These are phyloP conservation scores for Bauhinia variegata DNA, from an alignment of 306 rosid species.

Conservation along the genomic window DNA sequence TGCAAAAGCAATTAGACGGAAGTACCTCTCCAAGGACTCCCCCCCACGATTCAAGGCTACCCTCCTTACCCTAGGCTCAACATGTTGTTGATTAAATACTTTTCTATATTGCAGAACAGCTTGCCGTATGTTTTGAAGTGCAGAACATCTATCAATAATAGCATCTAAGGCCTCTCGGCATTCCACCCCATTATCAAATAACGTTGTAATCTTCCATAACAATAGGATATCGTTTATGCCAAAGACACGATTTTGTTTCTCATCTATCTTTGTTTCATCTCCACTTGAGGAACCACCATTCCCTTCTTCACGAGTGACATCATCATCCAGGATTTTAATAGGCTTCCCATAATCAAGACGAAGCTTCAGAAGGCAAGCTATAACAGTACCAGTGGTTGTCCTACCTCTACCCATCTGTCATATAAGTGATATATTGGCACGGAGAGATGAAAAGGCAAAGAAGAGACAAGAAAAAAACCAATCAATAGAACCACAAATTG, in stretches of 20 bases:
- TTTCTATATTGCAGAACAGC: slow-evolving; percentile 79
- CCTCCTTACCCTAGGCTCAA: slow-evolving; percentile 86
- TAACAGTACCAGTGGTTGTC: slow-evolving; percentile 92
- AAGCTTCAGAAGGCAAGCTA: slow-evolving; percentile 89
- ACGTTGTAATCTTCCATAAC: slow-evolving; percentile 86
- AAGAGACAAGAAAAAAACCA: neutral
- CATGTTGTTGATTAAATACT: slow-evolving; percentile 86
- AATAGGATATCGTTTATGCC: slow-evolving; percentile 90
- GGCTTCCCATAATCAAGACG: slow-evolving; percentile 85
- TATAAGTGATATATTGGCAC: slow-evolving; percentile 30
- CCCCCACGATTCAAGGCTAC: slow-evolving; percentile 88
- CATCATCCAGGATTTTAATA: slow-evolving; percentile 63
- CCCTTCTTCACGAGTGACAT: slow-evolving; percentile 51
- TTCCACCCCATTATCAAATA: slow-evolving; percentile 87
- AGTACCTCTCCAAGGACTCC: slow-evolving; percentile 89
- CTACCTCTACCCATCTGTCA: slow-evolving; percentile 91
- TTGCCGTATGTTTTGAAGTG: slow-evolving; percentile 89
- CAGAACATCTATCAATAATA: slow-evolving; percentile 89
- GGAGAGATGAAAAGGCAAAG: slow-evolving; percentile 26
- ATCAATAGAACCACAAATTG: neutral
- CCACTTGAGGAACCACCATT: slow-evolving; percentile 75
- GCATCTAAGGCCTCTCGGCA: slow-evolving; percentile 91
- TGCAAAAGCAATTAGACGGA: slow-evolving; percentile 89
- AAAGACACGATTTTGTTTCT: slow-evolving; percentile 62
- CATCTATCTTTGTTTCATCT: slow-evolving; percentile 58